These are phyloP conservation scores for Lophiostoma macrostomum DNA, from an alignment of 495 filamentous ascomycete species.

Conservation along the genomic window DNA sequence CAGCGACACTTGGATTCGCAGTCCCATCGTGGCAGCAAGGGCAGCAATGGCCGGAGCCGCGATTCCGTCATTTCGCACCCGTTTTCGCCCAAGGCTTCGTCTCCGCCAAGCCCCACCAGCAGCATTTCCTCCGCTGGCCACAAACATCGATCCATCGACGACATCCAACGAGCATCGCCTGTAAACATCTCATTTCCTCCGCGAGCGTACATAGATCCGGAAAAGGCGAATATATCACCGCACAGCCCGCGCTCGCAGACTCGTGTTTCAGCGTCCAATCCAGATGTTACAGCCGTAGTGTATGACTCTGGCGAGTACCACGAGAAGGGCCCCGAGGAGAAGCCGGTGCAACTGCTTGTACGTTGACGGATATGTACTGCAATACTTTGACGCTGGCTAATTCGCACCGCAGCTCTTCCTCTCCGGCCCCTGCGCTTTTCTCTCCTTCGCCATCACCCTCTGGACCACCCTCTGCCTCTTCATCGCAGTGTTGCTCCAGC, in stretches of 20 bases:
- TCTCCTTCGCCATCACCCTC: conserved; percentile 35
- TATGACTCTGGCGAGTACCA: conserved; percentile 26
- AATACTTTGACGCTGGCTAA: not conserved
- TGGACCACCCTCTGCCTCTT: conserved; percentile 39
- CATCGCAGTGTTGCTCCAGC: conserved; percentile 36
- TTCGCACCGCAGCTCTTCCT: conserved; percentile 33
- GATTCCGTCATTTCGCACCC: conserved; percentile 31
- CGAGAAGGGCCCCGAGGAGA: conserved; percentile 24
- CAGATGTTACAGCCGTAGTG: conserved; percentile 21
- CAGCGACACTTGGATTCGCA: not conserved
- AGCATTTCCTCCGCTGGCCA: conserved; percentile 23
- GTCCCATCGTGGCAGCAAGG: conserved; percentile 12
- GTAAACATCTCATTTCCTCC: conserved; percentile 12
- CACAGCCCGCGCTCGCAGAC: conserved; percentile 6
- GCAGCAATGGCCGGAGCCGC: conserved; percentile 10
- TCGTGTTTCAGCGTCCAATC: conserved; percentile 20
- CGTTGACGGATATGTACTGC: not conserved
- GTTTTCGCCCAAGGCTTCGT: conserved; percentile 22
- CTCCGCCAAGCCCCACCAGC: conserved; percentile 29
- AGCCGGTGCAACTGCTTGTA: conserved; percentile 28
- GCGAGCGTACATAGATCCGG: conserved; percentile 22
- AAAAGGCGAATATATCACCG: conserved; percentile 14
- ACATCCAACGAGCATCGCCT: conserved; percentile 6
- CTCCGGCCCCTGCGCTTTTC: conserved; percentile 34
- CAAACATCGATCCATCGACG: not conserved